These are phyloP conservation scores for Berkeleyomyces basicola DNA, from an alignment of 2,329 filamentous ascomycete species.

Conservation along the genomic window DNA sequence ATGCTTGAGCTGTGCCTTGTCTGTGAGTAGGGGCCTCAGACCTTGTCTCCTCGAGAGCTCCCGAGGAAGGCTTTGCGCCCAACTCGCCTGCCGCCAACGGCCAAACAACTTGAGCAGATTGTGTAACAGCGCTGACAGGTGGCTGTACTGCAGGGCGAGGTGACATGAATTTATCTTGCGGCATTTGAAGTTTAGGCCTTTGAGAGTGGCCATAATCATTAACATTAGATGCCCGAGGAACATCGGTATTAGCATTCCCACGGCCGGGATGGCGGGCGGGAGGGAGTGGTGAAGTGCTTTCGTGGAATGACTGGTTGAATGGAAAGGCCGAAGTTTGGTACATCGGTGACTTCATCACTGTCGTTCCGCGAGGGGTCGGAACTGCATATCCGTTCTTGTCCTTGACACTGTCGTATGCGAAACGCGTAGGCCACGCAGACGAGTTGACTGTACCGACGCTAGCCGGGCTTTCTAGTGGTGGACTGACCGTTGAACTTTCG, in stretches of 20 bases:
- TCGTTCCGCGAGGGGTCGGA: background rate
- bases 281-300: background rate
- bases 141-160: constrained; percentile 1
- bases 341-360: background rate
- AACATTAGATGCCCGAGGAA: constrained; percentile 4
- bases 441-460: constrained; percentile 1
- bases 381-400: constrained; percentile 6
- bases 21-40: background rate
- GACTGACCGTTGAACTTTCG: background rate
- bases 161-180: constrained; percentile 1
- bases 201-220: background rate
- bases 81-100: background rate
- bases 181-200: background rate
- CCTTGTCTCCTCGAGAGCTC: background rate
- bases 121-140: constrained; percentile 2
- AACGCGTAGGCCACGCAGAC: constrained; percentile 5
- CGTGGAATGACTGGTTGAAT: background rate
- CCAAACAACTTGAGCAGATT: constrained; percentile 1
- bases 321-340: background rate
- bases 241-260: background rate
- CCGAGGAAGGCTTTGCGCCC: background rate
- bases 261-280: constrained; percentile 6
- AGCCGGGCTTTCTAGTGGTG: background rate
- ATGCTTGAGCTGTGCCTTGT: background rate
- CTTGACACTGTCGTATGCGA: constrained; percentile 5